Base-by-base conservation (phyloP, 805 yeast species). In the Hyphopichia homilentoma region DNA sequence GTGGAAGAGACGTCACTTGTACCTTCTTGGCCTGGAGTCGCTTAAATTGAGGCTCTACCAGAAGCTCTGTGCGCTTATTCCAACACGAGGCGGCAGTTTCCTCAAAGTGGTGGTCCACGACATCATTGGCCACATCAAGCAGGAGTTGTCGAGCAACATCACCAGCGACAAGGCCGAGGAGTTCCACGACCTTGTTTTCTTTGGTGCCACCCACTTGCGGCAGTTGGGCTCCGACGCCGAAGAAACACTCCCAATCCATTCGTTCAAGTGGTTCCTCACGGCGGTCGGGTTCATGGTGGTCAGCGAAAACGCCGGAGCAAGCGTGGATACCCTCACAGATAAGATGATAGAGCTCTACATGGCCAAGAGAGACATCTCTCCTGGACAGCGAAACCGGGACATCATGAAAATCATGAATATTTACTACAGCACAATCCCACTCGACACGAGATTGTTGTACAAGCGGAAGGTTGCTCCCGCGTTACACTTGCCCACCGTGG, bases 1-100 rank as follows among this genome's bases (percentile, higher is more conserved):
- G 4, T 59, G 61, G 64, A 35, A 56, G 25, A 45, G 57, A 30
- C 50, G 52, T 28, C 68, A 63, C 37, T 43, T 62, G n/a, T 54
- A 50, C 34, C 44, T 47, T 27, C 36, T 61, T 9, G 70, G 70
- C 5, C 48, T 50, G 22, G 68, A 64, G 32, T 47, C 56, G 19
- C 40, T 64, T 25, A 43, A 59, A 22, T 47, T 64, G 7, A 52
- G 51, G 27, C 44, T 59, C 4, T 64, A 64, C 44, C 54, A 54
- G 35, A 55, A 52, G 38, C 49, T 64, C 22, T 47, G 53, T 22
- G 46, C 52, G 17, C 39, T 51, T 13, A 33, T 59, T 7, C 43
- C 48, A 7, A 40, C 47, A 16, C 56, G 51, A 4, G 61, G 65
- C 5, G 66, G 67, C 0, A 59, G 64, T 3, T 32, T 49, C 3